These are phyloP conservation scores for Sclerotinia glacialis DNA, from an alignment of 2,329 filamentous ascomycete genomes.

Conservation along the genomic window DNA sequence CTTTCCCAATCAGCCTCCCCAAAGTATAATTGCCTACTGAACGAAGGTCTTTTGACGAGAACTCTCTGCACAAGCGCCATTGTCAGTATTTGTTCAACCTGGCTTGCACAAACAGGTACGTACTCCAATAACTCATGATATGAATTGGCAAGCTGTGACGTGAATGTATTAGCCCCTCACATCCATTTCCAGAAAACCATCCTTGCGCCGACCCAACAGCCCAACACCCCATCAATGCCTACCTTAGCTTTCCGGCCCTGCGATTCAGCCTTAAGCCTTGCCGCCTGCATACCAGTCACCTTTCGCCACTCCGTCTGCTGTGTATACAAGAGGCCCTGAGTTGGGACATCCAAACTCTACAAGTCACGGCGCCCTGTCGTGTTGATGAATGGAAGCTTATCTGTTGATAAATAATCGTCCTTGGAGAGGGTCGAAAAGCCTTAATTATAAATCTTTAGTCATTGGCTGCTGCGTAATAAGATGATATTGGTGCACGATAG, in stretches of 20 bases:
- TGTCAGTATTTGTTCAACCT: constrained; percentile 29
- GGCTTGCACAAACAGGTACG: constrained; percentile 40
- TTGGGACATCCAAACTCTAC: constrained; percentile 22
- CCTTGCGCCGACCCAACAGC: constrained; percentile 21
- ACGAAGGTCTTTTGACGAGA: constrained; percentile 84
- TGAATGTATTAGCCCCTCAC: constrained; percentile 23
- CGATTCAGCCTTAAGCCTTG: constrained; percentile 56
- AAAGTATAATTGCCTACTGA: constrained; percentile 94
- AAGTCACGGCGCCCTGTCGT: constrained; percentile 13
- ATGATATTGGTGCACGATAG: constrained; percentile 21
- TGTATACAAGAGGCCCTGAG: constrained; percentile 31
- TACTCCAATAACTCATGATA: constrained; percentile 96
- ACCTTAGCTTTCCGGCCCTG: constrained; percentile 63
- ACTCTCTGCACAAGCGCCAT: constrained; percentile 63
- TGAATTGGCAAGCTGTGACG: constrained; percentile 85
- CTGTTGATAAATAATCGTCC: background rate
- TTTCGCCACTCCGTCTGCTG: constrained; percentile 37
- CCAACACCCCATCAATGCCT: constrained; percentile 14
- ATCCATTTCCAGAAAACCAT: constrained; percentile 32
- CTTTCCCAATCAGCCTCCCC: constrained; percentile 90
- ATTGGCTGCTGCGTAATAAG: constrained; percentile 19
- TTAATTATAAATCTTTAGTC: constrained; percentile 17
- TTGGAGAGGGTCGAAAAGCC: constrained; percentile 1
- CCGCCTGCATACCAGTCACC: constrained; percentile 45
- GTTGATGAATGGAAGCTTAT: constrained; percentile 12